Base-by-base conservation (phyloP, 768 basidiomycete species). In the Sarcomyxa edulis region DNA sequence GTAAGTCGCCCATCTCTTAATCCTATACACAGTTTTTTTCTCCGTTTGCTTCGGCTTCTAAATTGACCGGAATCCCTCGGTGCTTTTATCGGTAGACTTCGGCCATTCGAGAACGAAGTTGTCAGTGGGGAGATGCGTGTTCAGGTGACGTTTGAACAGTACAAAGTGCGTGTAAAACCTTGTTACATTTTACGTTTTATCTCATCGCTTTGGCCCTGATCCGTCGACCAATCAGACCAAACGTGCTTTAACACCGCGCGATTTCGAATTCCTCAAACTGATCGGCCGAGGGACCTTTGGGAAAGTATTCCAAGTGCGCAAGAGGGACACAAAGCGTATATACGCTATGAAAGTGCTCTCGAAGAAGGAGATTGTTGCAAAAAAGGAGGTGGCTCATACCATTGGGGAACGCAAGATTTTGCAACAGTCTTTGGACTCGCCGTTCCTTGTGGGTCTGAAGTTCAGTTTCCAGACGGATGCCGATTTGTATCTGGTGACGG, bases 341-440 rank as follows among this genome's bases (percentile, higher is more conserved):
- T 99, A 97, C 68, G 96, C 96, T 36, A 98, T 99, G 95, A 99
- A 99, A 56, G 90, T 98, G 40, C 74, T 99, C 26, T 94, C 90
- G 22, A 99, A 99, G 68, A 94, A 91, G 71, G 96, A 99, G 64
- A 98, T 99, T 51, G 81, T 98, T 39, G 94, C 90, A 18, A 98
- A 97, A 73, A 98, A 98, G 64, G 96, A 99, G 61, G 92, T 99
- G 31, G 95, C 95, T 7, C 96, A 99, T 60, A 99, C 96, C 11
- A 98, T 99, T 40, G 96, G 96, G 50, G 96, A 99, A 64, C 84
- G 96, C 62, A 98, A 98, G 71, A 98, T 99, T 56, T 76, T 98
- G 23, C 95, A 98, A 55, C 78, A 86, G 20, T 92, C 89, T 11
- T 61, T 94, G 22, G 91, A 96, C 45, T 92, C 83, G 7, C 96